Evolutionary conservation across 371 early-diverging fungal genomes (phyloP), one percentile per base, ranked within the genome.

Genomic region (Mucor indicus): DNA sequence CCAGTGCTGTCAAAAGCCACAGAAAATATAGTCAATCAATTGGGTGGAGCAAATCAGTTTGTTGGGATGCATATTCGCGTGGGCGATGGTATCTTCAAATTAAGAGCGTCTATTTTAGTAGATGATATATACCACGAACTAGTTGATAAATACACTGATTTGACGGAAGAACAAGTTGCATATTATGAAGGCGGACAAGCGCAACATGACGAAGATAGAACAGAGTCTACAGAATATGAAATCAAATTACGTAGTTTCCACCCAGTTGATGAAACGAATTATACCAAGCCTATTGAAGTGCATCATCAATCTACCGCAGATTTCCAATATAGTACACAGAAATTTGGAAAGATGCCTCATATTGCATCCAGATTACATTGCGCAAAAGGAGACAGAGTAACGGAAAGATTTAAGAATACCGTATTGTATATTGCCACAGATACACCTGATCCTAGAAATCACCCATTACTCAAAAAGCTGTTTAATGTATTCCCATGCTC

Each of bases 401-500:
- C 56, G 3, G 19, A 40, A 19, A 27, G 45, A 35, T 58, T 58
- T 38, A 35, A 37, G 40, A 57, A 60, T 4, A 69, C 77, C 2
- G 67, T 69, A 4, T 62, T 83, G 22, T 83, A 75, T 39, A 76
- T 83, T 35, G 84, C 81, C 2, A 83, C 84, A 11, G 84, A 83
- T 53, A 75, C 75, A 0, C 67, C 76, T 1, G 60, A 74, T 35
- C 81, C 81, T 8, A 58, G 79, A 22, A 61, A 67, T 38, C 77
- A 80, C 39, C 78, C 76, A 2, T 41, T 83, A 19, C 62, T 83
- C 45, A 67, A 63, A 35, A 81, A 81, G 43, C 36, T 83, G 17
- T 81, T 77, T 44, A 71, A 62, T 21, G 75, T 77, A 1, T 83
- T 83, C 35, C 80, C 84, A 2, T 83, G 84, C 53, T 72, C 76